These are phyloP conservation scores for Cryptococcus deneoformans DNA, from an alignment of 1,284 basidiomycete species.

Conservation along the genomic window DNA sequence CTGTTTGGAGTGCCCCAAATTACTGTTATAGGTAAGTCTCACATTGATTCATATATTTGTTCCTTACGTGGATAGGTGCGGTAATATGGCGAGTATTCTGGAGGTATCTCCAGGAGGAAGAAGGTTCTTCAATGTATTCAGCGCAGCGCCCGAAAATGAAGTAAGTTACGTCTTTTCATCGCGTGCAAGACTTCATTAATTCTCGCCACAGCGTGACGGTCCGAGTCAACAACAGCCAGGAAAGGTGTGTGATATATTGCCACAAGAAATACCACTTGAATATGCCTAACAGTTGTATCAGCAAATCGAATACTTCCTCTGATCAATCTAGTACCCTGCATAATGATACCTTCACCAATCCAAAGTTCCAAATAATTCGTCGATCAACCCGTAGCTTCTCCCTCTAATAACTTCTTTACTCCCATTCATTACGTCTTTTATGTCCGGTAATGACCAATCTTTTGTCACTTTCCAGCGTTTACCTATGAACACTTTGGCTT, in stretches of 20 bases:
- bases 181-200: no score
- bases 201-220: slow-evolving; percentile 37
- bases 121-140: slow-evolving; percentile 95
- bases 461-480: slow-evolving; percentile 35
- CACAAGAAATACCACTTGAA: background rate
- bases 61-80: slow-evolving; percentile 62
- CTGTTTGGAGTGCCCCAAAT: slow-evolving; percentile 98
- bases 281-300: slow-evolving; percentile 5
- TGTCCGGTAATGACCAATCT: slow-evolving; percentile 35
- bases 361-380: slow-evolving; percentile 36
- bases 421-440: slow-evolving; percentile 37
- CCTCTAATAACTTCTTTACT: slow-evolving; percentile 32
- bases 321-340: slow-evolving; percentile 11
- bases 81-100: slow-evolving; percentile 93
- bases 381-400: slow-evolving; percentile 34
- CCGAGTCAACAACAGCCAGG: slow-evolving; percentile 45
- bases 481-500: slow-evolving; percentile 41
- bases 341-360: slow-evolving; percentile 25
- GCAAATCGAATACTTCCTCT: slow-evolving; percentile 48
- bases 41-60: background rate
- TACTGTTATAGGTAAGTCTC: slow-evolving; percentile 65
- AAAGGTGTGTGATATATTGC: slow-evolving; percentile 23
- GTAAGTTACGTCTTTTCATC: slow-evolving; percentile 12
- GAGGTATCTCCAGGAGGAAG: slow-evolving; percentile 88
- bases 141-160: slow-evolving; percentile 96